Conservation (phyloP, 1,139 yeast genomes). For the Citeromyces hawaiiensis region DNA sequence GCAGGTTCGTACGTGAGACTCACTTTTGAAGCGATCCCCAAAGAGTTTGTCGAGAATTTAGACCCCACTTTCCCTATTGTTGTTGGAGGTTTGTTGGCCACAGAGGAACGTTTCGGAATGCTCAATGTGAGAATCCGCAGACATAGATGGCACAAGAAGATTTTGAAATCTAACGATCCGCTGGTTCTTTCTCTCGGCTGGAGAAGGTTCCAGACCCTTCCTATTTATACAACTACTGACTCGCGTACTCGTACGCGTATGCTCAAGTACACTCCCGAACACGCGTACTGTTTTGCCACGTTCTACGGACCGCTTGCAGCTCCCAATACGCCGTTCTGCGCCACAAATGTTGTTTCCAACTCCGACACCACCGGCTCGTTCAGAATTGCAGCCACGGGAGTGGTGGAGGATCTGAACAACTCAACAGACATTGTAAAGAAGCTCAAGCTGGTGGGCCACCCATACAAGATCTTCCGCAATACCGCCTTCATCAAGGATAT, state of each 20-base stretch:
- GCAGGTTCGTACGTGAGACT: constrained; percentile 93
- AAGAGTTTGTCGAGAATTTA: constrained; percentile 80
- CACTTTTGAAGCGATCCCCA: constrained; percentile 74
- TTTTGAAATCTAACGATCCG: constrained; percentile 92
- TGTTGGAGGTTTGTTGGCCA: constrained; percentile 80
- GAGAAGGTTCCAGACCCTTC: constrained; percentile 96
- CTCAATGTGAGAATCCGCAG: constrained; percentile 90
- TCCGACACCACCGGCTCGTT: constrained; percentile 80
- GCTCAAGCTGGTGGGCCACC: constrained; percentile 87
- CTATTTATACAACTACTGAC: constrained; percentile 91
- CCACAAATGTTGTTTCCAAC: constrained; percentile 79
- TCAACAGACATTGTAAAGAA: constrained; percentile 89
- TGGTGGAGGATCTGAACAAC: constrained; percentile 85
- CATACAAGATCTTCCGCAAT: constrained; percentile 85
- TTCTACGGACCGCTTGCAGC: constrained; percentile 96
- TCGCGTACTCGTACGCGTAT: constrained; percentile 95
- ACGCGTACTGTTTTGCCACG: constrained; percentile 91
- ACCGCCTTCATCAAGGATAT: constrained; percentile 96
- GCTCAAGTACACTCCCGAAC: constrained; percentile 98
- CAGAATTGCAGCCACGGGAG: constrained; percentile 96
- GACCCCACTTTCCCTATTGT: constrained; percentile 78
- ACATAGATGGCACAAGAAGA: constrained; percentile 98
- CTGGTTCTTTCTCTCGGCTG: constrained; percentile 88
- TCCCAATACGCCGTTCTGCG: constrained; percentile 96
- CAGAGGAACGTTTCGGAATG: constrained; percentile 89